phyloP scores from a whole-genome alignment of 768 basidiomycete species.

The Auricularia heimuer region DNA sequence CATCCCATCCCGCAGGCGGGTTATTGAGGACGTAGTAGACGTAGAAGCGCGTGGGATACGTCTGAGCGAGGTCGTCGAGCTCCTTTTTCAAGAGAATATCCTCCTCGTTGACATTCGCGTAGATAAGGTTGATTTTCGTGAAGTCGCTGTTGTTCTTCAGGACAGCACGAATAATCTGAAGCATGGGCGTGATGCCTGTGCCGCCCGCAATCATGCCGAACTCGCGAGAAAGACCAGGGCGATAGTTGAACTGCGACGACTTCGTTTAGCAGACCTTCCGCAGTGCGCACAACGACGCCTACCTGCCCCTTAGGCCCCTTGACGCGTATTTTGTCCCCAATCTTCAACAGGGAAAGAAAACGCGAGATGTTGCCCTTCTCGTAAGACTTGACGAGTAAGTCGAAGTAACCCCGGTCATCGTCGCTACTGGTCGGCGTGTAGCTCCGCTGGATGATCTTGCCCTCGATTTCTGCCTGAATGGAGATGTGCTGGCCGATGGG shows the following conservation, averaged over 20 bases:
- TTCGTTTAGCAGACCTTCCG: background rate
- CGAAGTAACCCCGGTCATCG: conserved; percentile 88
- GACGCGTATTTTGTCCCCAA: conserved; percentile 81
- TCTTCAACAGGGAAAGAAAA: conserved; percentile 67
- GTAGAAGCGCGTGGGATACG: conserved; percentile 59
- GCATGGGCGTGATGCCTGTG: conserved; percentile 98
- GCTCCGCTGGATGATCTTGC: conserved; percentile 81
- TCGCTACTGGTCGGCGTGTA: conserved; percentile 96
- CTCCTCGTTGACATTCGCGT: conserved; percentile 88
- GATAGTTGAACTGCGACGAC: conserved; percentile 55
- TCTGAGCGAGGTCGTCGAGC: conserved; percentile 65
- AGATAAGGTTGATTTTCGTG: conserved; percentile 80
- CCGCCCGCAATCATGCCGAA: conserved; percentile 98
- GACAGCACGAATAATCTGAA: conserved; percentile 92
- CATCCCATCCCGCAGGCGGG: conserved; percentile 76
- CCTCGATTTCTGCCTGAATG: conserved; percentile 80
- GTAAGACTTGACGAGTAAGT: conserved; percentile 96
- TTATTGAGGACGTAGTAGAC: conserved; percentile 93
- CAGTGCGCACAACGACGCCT: background rate
- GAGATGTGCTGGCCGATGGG: conserved; percentile 97
- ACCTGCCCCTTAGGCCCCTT: conserved; percentile 89
- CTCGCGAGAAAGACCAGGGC: conserved; percentile 57
- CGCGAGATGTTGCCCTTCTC: conserved; percentile 96
- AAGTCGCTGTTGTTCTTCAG: conserved; percentile 81
- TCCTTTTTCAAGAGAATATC: conserved; percentile 90